A percentile compares a stretch with the other conserved stretches of the same genome.
phyloP scores from a whole-genome alignment of 164 flowering plant species.

The Annona squamosa region DNA sequence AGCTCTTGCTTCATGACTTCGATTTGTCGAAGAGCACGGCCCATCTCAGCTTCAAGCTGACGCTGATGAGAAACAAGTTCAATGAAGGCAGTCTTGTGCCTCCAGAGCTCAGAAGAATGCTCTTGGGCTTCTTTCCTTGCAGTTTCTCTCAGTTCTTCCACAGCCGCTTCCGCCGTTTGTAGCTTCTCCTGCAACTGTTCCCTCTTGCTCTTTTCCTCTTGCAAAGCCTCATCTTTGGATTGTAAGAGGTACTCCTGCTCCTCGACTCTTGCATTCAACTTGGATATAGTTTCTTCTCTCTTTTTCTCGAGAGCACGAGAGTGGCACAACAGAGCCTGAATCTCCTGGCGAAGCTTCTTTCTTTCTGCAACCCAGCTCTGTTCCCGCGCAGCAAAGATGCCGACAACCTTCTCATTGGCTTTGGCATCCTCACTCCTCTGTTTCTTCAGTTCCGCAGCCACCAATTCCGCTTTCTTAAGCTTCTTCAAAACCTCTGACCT shows the following conservation, averaged over 20 bases:
- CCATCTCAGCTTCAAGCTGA: constrained; percentile 86
- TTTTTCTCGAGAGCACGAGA: constrained; percentile 36
- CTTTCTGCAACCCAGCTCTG: constrained; percentile 76
- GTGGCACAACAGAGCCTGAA: constrained; percentile 54
- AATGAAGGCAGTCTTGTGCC: constrained; percentile 81
- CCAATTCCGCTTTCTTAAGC: constrained; percentile 50
- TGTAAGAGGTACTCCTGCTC: constrained; percentile 42
- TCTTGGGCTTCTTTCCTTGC: constrained; percentile 44
- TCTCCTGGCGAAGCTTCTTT: constrained; percentile 55
- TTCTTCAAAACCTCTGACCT: constrained; percentile 34
- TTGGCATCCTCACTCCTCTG: constrained; percentile 74
- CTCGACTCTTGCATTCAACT: constrained; percentile 37
- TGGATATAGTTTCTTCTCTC: constrained; percentile 38
- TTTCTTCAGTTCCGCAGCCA: constrained; percentile 55
- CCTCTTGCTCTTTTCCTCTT: constrained; percentile 41
- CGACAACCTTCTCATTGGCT: constrained; percentile 87
- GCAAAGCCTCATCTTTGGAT: constrained; percentile 47
- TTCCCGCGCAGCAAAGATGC: constrained; percentile 76
- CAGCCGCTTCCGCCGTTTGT: constrained; percentile 27
- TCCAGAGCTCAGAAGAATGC: constrained; percentile 59
- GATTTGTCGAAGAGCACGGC: constrained; percentile 63
- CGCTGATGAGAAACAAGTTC: constrained; percentile 91
- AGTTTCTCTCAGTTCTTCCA: constrained; percentile 50
- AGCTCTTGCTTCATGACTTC: constrained; percentile 62
- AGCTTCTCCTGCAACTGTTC: constrained; percentile 53